Base-by-base conservation (phyloP, 2,329 filamentous ascomycete species). In the Colletotrichum simmondsii region DNA sequence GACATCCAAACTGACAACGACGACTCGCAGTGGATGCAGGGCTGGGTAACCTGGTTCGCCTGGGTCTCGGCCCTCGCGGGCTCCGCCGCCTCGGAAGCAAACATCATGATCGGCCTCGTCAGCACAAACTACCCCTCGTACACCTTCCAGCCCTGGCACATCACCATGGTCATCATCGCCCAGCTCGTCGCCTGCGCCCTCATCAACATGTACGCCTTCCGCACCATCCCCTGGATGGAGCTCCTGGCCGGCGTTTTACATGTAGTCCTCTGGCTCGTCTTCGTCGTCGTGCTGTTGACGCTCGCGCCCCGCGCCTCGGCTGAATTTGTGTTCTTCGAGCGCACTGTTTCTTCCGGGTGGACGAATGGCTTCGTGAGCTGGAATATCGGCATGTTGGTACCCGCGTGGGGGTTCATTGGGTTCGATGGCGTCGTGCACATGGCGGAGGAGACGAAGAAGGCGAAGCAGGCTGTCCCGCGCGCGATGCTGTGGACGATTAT, bases 401-500 rank as follows among this genome's bases (percentile, higher is more conserved):
- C 70, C 16, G 70, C 70, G 46, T 72, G 70, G 70, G 70, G 70
- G 2, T 72, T 72, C 32, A 70, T 72, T 16, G 70, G 70, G 30
- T 72, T 72, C 26, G 70, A 72, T 46, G 70, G 70, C 26, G 70
- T 72, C 3, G 74, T 75, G 37, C 74, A 75, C 61, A 75, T 75
- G 74, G 71, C 74, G 10, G 74, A 75, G 57, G 74, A 75, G 62
- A 74, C 75, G 10, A 61, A 54, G 28, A 54, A 68, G 30, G 74
- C 74, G 63, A 73, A 74, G 46, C 64, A 69, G 24, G 67, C 71
- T 1, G 53, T 75, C 26, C 74, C 74, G 32, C 30, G 65, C 42
- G 71, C 66, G 35, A 75, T 75, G 74, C 57, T 75, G 53, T 75
- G 73, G 73, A 74, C 71, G 16, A 63, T 75, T 0, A 65, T 76